phyloP scores from a whole-genome alignment of 129 eudicot species.

The Pseudognaphalium luteoalbum region DNA sequence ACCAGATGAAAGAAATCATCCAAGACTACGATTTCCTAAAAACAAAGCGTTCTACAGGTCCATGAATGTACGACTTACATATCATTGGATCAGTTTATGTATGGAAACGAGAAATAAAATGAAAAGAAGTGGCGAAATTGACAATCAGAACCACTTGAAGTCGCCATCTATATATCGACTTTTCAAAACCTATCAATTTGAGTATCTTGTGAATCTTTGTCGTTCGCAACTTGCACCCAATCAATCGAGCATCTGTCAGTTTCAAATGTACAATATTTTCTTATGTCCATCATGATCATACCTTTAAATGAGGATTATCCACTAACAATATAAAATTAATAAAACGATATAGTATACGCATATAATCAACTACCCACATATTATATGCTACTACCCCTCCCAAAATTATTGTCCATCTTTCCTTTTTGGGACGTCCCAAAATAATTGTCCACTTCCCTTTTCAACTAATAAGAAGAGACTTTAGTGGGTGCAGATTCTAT shows the following conservation, averaged over 20 bases:
- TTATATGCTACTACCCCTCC: too few relatives aligned
- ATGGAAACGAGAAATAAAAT: slow-evolving; percentile 11
- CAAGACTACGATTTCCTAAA: slow-evolving; percentile 9
- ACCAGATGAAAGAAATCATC: slow-evolving; percentile 18
- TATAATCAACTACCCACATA: slow-evolving; percentile 30
- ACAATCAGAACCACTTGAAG: slow-evolving; percentile 25
- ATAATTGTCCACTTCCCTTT: too few relatives aligned
- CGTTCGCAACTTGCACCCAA: slow-evolving; percentile 34
- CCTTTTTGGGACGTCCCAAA: too few relatives aligned
- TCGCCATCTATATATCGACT: slow-evolving; percentile 13
- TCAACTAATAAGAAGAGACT: too few relatives aligned
- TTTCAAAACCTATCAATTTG: slow-evolving; percentile 7
- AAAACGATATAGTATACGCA: neutral
- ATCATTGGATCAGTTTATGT: neutral
- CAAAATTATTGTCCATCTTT: too few relatives aligned
- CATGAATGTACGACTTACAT: neutral
- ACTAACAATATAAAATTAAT: slow-evolving; percentile 29
- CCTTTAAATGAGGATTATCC: slow-evolving; percentile 37
- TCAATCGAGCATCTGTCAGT: slow-evolving; percentile 36
- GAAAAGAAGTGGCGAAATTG: neutral
- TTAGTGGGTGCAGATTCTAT: too few relatives aligned
- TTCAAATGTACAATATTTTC: slow-evolving; percentile 30
- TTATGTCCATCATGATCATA: slow-evolving; percentile 33
- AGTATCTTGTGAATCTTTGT: slow-evolving; percentile 37
- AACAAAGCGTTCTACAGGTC: neutral